Evolutionary conservation across 1,139 yeast species (phyloP), one percentile per base, ranked within the genome.

Genomic region (Suhomyces chickasaworum): DNA sequence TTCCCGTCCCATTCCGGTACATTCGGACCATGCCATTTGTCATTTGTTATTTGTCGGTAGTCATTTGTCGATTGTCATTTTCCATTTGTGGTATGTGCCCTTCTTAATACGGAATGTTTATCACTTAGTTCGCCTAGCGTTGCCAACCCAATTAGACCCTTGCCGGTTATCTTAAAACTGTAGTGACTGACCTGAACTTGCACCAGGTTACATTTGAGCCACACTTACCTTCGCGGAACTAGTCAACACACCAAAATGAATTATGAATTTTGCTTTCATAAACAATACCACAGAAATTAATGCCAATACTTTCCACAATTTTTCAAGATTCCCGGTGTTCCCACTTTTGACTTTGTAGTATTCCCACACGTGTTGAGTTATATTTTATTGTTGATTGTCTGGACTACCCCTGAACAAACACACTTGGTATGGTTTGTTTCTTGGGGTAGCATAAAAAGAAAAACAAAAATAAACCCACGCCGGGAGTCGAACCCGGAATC

Each of bases 401-500:
- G 13, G 36, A 18, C 15, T 33, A n/a, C 22, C 20, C 20, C 36
- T 33, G 22, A 33, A n/a, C 22, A n/a, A 33, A n/a, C 36, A 18
- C 22, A 16, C 10, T 13, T 8, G 20, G 10, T 3, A 2, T 18
- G 17, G 22, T 18, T 20, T 23, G 22, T 12, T 18, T 3, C 20
- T 2, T 15, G 18, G 29, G 29, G 16, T 10, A 15, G 32, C 16
- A 17, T 12, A 37, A 17, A 39, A 44, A 44, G 43, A 42, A 49
- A 41, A 38, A 17, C 35, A 44, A 44, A 44, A 42, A 49, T 41
- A 38, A 65, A 69, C 75, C 74, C 74, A 68, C 69, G 74, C 68
- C 73, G 73, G 72, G 75, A 69, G 71, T 69, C 75, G 75, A 69
- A 69, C 32, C 32, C 32, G 32, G 32, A 29, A 29, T 29, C 32